Conservation (phyloP, 2,329 filamentous ascomycete species). For the Aspergillus arachidicola region DNA sequence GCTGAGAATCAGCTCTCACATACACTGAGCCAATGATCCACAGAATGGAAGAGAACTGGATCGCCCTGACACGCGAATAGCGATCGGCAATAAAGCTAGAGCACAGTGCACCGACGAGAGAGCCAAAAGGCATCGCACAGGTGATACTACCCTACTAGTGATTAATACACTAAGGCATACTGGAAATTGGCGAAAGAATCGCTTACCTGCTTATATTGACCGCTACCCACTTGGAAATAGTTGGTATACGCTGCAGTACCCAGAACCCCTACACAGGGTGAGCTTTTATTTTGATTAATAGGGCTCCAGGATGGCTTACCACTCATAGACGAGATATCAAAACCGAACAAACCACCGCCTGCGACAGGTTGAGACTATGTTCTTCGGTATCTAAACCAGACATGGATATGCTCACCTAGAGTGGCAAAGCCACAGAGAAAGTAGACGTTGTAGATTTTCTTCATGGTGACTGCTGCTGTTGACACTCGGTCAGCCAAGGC, state of each 20-base stretch:
- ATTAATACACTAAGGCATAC: fast-evolving
- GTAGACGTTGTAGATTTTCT: conserved; percentile 25
- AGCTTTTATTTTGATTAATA: conserved; percentile 31
- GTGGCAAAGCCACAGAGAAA: conserved; percentile 25
- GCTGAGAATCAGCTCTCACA: background rate
- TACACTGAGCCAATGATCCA: conserved; percentile 41
- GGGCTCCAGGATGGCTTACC: conserved; percentile 5
- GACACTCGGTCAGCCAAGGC: background rate
- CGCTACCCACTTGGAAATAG: conserved; percentile 21
- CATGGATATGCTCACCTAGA: conserved; percentile 12
- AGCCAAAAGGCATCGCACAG: conserved; percentile 41
- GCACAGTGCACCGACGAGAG: conserved; percentile 47
- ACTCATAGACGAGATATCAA: conserved; percentile 58
- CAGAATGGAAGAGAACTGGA: conserved; percentile 54
- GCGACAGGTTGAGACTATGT: background rate
- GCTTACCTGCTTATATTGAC: conserved; percentile 23
- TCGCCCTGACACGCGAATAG: conserved; percentile 53
- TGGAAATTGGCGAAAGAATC: background rate
- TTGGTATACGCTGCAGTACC: conserved; percentile 23
- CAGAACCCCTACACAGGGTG: conserved; percentile 17
- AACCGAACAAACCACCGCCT: conserved; percentile 60
- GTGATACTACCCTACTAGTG: conserved; percentile 39
- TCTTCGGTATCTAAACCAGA: too few relatives aligned
- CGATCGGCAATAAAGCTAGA: conserved; percentile 57
- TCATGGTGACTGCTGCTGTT: conserved; percentile 15